phyloP scores from a whole-genome alignment of 495 filamentous ascomycete species.

The Monascus purpureus region DNA sequence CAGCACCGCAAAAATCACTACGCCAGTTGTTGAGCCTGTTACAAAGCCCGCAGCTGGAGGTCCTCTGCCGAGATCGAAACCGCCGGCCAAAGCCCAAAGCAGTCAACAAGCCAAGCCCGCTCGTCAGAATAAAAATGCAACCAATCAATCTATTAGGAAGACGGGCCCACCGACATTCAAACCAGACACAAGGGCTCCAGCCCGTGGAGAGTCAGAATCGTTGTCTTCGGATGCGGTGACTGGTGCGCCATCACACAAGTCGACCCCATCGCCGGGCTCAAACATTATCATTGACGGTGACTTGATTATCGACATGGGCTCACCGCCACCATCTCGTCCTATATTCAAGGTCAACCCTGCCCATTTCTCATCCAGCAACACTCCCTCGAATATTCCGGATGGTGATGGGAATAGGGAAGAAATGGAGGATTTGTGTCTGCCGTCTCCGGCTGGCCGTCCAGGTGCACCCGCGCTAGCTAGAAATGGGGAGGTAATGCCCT shows the following conservation, averaged over 20 bases:
- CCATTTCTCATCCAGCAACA: constrained; percentile 29
- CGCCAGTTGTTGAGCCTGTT: constrained; percentile 15
- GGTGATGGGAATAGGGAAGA: constrained; percentile 24
- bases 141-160: constrained; percentile 5
- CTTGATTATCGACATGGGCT: constrained; percentile 38
- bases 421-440: constrained; percentile 27
- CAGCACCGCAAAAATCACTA: constrained; percentile 19
- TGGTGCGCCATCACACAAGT: constrained; percentile 19
- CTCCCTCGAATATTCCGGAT: constrained; percentile 17
- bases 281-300: constrained; percentile 36
- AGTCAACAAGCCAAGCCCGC: constrained; percentile 14
- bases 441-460: constrained; percentile 21
- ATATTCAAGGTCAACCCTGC: constrained; percentile 26
- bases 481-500: constrained; percentile 2
- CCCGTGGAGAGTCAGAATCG: constrained; percentile 10
- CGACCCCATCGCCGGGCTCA: constrained; percentile 22
- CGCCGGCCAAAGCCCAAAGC: constrained; percentile 3
- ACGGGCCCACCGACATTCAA: constrained; percentile 6
- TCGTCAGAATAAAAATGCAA: constrained; percentile 17
- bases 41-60: constrained; percentile 3
- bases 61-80: constrained; percentile 15
- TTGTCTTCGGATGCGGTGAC: constrained; percentile 21
- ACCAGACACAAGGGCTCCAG: constrained; percentile 6
- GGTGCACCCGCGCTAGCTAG: constrained; percentile 3
- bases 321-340: constrained; percentile 23